Conservation (phyloP, 768 basidiomycete species). For the Lactarius psammicola region DNA sequence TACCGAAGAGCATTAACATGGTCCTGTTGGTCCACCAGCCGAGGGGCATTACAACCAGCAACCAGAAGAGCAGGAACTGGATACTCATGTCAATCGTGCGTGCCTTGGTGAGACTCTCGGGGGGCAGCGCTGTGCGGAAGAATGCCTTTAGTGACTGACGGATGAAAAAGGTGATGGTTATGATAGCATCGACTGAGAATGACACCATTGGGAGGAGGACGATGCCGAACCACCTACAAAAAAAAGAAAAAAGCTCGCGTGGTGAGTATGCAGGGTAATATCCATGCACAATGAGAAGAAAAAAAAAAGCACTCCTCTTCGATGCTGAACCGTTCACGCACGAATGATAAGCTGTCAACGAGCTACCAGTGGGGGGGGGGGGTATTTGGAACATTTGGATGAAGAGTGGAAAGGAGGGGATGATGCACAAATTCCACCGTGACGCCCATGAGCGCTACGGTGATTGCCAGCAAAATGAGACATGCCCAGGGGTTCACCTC, state of each 20-base stretch:
- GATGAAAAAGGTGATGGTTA: conserved; percentile 58
- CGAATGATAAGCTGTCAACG: conserved; percentile 61
- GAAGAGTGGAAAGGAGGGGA: not conserved
- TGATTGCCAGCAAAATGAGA: conserved; percentile 48
- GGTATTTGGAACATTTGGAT: not conserved
- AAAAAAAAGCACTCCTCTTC: conserved; percentile 48
- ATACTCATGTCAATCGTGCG: conserved; percentile 75
- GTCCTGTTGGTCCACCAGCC: conserved; percentile 67
- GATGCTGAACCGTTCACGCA: conserved; percentile 46
- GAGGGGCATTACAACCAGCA: conserved; percentile 65
- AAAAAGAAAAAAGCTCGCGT: too few relatives aligned
- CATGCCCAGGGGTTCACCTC: conserved; percentile 65
- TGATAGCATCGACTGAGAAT: conserved; percentile 66
- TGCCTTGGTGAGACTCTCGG: conserved; percentile 59
- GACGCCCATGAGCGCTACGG: conserved; percentile 60
- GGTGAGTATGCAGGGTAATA: conserved; percentile 2
- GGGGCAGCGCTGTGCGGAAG: conserved; percentile 39
- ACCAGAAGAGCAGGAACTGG: conserved; percentile 78
- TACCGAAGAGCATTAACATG: conserved; percentile 66
- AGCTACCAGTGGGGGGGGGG: conserved; percentile 44
- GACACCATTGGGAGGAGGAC: conserved; percentile 70
- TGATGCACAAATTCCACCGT: conserved; percentile 67
- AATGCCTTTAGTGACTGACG: conserved; percentile 44
- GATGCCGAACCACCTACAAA: conserved; percentile 65
- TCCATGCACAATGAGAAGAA: too few relatives aligned